Base-by-base conservation (phyloP, 306 rosid genomes). In the Citrullus amarus region DNA sequence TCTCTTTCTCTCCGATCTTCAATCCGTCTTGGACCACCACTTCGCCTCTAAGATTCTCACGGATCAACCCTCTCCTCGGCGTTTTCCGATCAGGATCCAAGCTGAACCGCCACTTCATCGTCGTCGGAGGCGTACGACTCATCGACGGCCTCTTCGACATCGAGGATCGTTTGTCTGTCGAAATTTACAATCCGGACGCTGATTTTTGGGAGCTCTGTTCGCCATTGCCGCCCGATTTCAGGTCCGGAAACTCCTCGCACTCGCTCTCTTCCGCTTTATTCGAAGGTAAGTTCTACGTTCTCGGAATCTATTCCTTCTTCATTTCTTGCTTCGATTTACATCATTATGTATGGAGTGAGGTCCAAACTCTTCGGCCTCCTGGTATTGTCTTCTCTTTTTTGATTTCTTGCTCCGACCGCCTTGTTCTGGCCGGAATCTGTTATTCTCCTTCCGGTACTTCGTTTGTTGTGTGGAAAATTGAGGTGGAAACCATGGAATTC, bases 121-220 rank as follows among this genome's bases (percentile, higher is more conserved):
- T 93, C 38, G 96, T 87, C 16, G 96, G 91, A 6, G 98, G 96
- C 0, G 97, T 93, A n/a, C 83, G 88, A 74, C 90, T 91, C 79
- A 86, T 90, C 8, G 93, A 96, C 12, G 92, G 91, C 65, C 77
- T 90, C 16, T 92, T 93, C 39, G 97, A 93, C 50, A 91, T 93
- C 1, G 97, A 91, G 83, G 96, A 93, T 46, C 92, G 89, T 39
- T 81, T 93, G 43, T 96, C 86, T 38, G 89, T 85, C 22, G 97
- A 93, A 70, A 88, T 93, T 3, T 93, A 89, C 75, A 79, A 89
- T 41, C 98, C 97, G 14, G 10, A 44, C 15, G 44, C 81, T 22
- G 80, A 82, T 50, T 78, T 83, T 1, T 93, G 92, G 98, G 79
- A 79, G n/a, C 76, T 91, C 5, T 84, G 87, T 9, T 88, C 97